These are phyloP conservation scores for Cyathus striatus DNA, from an alignment of 768 basidiomycete genomes.

Conservation along the genomic window DNA sequence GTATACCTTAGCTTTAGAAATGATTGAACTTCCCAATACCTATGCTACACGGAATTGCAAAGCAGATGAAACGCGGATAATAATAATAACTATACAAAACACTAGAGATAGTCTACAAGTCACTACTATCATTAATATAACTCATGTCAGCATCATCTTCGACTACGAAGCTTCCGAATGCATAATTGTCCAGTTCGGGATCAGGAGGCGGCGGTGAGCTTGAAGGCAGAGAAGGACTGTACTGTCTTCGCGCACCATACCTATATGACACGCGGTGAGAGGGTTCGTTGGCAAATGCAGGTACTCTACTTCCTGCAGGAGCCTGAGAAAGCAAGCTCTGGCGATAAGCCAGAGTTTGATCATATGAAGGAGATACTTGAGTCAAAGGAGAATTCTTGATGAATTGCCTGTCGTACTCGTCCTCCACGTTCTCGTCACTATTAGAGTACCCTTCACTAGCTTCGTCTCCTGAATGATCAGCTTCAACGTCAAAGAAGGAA, in stretches of 20 bases:
- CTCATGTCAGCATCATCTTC: conserved; percentile 70
- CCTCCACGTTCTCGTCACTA: conserved; percentile 50
- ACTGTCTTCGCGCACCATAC: neutral
- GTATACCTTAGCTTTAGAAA: neutral
- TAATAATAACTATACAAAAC: too few relatives aligned
- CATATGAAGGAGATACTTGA: conserved; percentile 66
- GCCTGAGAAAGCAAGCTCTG: conserved; percentile 72
- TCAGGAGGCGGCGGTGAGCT: conserved; percentile 59
- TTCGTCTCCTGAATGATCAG: conserved; percentile 79
- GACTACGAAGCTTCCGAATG: conserved; percentile 75
- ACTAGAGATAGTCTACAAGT: too few relatives aligned
- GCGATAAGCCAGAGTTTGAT: conserved; percentile 67
- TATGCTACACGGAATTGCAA: too few relatives aligned
- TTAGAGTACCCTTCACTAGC: conserved; percentile 57
- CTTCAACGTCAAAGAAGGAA: conserved; percentile 61
- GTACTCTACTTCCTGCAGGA: conserved; percentile 34
- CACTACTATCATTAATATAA: conserved; percentile 18
- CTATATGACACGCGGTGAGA: conserved; percentile 21
- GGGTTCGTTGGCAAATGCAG: conserved; percentile 52
- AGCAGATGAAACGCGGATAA: too few relatives aligned
- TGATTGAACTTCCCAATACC: too few relatives aligned
- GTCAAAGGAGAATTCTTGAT: conserved; percentile 59
- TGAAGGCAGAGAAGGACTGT: conserved; percentile 21
- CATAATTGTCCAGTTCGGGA: conserved; percentile 59
- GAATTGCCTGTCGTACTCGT: conserved; percentile 66